These are phyloP conservation scores for Malus orientalis DNA, from an alignment of 306 rosid species.

Conservation along the genomic window DNA sequence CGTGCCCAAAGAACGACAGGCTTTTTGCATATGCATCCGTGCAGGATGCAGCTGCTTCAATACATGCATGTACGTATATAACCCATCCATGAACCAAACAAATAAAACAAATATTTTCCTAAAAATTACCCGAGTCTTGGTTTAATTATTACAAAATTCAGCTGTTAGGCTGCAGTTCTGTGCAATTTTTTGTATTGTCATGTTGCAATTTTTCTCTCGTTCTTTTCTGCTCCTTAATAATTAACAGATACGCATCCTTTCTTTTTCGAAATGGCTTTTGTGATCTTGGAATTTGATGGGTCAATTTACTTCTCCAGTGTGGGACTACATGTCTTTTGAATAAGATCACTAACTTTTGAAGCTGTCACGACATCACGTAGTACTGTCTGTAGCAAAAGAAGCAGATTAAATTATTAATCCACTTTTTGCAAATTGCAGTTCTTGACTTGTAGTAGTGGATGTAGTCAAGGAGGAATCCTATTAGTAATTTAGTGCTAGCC, in stretches of 20 bases:
- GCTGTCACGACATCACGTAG: background rate
- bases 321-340: background rate
- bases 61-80: background rate
- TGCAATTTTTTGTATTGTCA: too few relatives aligned
- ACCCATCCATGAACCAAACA: background rate
- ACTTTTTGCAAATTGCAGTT: too few relatives aligned
- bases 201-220: too few relatives aligned
- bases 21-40: background rate
- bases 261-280: background rate
- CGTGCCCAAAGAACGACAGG: background rate
- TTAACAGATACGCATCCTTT: too few relatives aligned
- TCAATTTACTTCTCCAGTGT: background rate
- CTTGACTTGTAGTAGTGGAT: background rate
- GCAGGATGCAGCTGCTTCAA: background rate
- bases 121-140: background rate
- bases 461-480: background rate
- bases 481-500: background rate
- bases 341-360: background rate
- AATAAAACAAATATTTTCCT: background rate
- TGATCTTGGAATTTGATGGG: background rate
- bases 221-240: too few relatives aligned
- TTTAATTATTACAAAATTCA: too few relatives aligned
- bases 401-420: background rate
- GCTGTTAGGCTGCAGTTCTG: too few relatives aligned
- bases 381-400: too few relatives aligned